Percentiles rank a stretch among this genome's conserved stretches.
These are phyloP conservation scores for Ganoderma multipileum DNA, from an alignment of 1,284 basidiomycete genomes.

Conservation along the genomic window DNA sequence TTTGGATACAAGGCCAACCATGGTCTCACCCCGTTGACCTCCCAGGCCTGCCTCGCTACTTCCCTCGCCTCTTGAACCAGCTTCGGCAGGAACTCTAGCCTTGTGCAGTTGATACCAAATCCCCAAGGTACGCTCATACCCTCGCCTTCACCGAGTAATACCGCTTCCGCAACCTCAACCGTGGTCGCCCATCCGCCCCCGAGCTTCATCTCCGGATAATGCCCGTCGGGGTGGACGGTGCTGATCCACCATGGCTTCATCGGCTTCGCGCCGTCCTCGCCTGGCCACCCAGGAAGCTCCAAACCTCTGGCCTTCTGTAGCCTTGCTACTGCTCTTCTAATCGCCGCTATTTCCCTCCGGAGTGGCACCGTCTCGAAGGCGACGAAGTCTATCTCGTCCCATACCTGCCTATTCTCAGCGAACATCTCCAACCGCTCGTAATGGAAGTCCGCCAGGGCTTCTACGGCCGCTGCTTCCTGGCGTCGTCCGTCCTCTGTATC, in stretches of 20 bases:
- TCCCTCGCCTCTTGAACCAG: constrained; percentile 43
- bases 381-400: constrained; percentile 66
- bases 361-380: constrained; percentile 86
- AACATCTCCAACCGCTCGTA: constrained; percentile 67
- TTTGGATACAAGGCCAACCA: constrained; percentile 81
- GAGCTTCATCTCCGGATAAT: constrained; percentile 50
- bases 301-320: constrained; percentile 35
- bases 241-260: constrained; percentile 81
- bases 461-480: constrained; percentile 47
- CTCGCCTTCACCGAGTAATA: constrained; percentile 34
- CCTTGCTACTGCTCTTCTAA: constrained; percentile 63
- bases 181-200: constrained; percentile 39
- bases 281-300: not conserved
- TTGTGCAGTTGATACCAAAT: constrained; percentile 79
- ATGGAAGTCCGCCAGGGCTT: constrained; percentile 72
- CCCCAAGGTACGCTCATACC: constrained; percentile 47
- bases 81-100: constrained; percentile 44
- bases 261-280: not conserved
- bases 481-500: constrained; percentile 35
- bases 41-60: constrained; percentile 20
- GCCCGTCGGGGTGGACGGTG: constrained; percentile 69
- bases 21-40: constrained; percentile 38
- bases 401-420: constrained; percentile 52
- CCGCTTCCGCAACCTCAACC: constrained; percentile 46
- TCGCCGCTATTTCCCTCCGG: constrained; percentile 67